A percentile compares a stretch with the other conserved stretches of the same genome.
Conservation (phyloP, 768 basidiomycete species). For the Daedaleopsis sinensis region DNA sequence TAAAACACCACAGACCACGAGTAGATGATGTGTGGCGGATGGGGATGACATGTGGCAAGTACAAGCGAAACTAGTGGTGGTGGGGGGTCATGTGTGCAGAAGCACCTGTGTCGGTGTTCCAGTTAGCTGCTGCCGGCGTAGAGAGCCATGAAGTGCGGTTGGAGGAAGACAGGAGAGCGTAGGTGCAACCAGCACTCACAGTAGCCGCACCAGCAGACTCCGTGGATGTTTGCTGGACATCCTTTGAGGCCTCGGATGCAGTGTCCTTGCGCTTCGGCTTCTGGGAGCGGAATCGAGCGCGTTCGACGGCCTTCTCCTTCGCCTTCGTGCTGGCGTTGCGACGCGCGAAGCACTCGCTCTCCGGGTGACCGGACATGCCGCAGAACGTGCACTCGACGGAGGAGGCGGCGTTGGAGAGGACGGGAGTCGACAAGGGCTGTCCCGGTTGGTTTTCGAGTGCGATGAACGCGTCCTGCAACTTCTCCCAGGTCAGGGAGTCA, state of each 20-base stretch:
- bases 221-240: background rate
- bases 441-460: no score
- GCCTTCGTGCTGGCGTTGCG: no score
- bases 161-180: no score
- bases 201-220: slow-evolving; percentile 3
- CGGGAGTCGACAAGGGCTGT: no score
- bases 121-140: slow-evolving; percentile 3
- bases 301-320: no score
- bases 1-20: slow-evolving; percentile 18
- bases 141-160: background rate
- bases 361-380: no score
- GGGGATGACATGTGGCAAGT: background rate
- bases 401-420: no score
- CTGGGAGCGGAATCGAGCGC: background rate
- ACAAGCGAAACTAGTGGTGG: slow-evolving; percentile 4
- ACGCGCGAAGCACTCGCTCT: no score
- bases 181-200: background rate
- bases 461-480: no score
- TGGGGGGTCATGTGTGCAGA: slow-evolving; percentile 19
- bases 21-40: background rate
- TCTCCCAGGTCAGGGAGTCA: no score
- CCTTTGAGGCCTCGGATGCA: slow-evolving; percentile 4
- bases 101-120: slow-evolving; percentile 17
- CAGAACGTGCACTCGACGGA: no score
- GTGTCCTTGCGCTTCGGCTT: slow-evolving; percentile 6